A percentile compares a stretch with the other conserved stretches of the same genome.
Conservation (phyloP, 2,329 filamentous ascomycete species). For the Fusarium scirpi region DNA sequence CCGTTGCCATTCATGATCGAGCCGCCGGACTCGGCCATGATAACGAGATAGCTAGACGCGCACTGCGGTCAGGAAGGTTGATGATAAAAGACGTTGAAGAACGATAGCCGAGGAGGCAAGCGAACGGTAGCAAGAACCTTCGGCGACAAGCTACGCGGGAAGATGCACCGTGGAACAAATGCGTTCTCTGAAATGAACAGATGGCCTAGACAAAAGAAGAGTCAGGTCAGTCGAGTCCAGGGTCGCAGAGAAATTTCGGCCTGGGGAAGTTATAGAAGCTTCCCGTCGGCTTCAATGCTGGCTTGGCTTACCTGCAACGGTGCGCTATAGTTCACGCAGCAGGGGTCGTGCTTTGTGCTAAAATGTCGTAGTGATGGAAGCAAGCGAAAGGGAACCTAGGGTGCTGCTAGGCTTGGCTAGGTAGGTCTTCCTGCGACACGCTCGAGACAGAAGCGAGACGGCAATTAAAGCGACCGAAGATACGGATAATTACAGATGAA, state of each 20-base stretch:
- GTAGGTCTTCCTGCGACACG: constrained; percentile 41
- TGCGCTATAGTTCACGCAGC: constrained; percentile 16
- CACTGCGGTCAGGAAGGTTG: constrained; percentile 30
- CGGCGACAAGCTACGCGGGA: constrained; percentile 13
- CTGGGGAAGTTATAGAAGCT: constrained; percentile 28
- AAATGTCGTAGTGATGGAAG: constrained; percentile 13
- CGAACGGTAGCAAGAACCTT: constrained; percentile 17
- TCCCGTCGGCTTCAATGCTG: constrained; percentile 14
- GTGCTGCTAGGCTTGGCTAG: background rate
- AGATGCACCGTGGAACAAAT: constrained; percentile 10
- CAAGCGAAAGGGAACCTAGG: constrained; percentile 20
- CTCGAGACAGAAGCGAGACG: constrained; percentile 44
- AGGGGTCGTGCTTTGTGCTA: constrained; percentile 31
- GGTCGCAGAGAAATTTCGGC: constrained; percentile 34
- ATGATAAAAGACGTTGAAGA: constrained; percentile 19
- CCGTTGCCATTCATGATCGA: constrained; percentile 56
- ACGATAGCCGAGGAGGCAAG: constrained; percentile 27
- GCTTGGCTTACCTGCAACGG: constrained; percentile 20
- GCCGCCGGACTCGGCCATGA: constrained; percentile 54
- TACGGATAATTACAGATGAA: background rate
- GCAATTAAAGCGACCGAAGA: constrained; percentile 5
- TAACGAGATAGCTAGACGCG: constrained; percentile 34
- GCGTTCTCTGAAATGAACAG: constrained; percentile 25
- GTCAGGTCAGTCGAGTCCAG: constrained; percentile 21
- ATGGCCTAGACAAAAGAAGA: constrained; percentile 23